Base-by-base conservation (phyloP, 768 basidiomycete genomes). In the Leccinum pellstonianum region DNA sequence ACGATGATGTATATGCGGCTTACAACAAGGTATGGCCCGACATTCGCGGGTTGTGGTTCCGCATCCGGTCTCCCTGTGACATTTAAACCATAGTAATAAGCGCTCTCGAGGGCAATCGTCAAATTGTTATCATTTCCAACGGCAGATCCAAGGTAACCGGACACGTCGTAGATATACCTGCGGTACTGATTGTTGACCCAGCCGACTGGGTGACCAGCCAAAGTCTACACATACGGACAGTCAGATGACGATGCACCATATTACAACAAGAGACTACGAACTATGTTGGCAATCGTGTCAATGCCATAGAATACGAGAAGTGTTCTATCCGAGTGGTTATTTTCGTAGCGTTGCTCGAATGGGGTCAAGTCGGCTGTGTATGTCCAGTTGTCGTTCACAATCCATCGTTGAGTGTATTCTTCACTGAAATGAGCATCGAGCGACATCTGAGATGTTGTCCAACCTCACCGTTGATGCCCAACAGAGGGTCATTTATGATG, bases 241-340 rank as follows among this genome's bases (percentile, higher is more conserved):
- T 59, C 17, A 49, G 54, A 35, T 23, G 27, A 25, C 38, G 54
- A 48, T 21, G 31, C 46, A 31, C 27, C 31, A 31, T 25, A 14
- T 10, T 12, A 17, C 8, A 55, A 29, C 35, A 38, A 50, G 47
- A 55, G 6, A 27, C 21, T 46, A 61, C 80, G 19, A 56, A 83
- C 83, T 33, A 84, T 81, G 56, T 81, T 84, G 1, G 82, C 83
- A 47, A 85, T 73, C 0, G 83, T 85, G 64, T 85, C 83, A 35
- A 86, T 74, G 7, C 83, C 83, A 58, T 84, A 80, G 21, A 21
- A 21, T 21, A 21, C 21, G 21, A 21, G 21, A 21, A 21, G 21
- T 21, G 21, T 21, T 21, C 68, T 73, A 23, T 76, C 66, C 8
- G 66, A 62, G 33, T 62, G 33, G 23, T 43, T 52, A 1, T 68